phyloP scores from a whole-genome alignment of 345 rosid genomes.

The Syzygium grande region DNA sequence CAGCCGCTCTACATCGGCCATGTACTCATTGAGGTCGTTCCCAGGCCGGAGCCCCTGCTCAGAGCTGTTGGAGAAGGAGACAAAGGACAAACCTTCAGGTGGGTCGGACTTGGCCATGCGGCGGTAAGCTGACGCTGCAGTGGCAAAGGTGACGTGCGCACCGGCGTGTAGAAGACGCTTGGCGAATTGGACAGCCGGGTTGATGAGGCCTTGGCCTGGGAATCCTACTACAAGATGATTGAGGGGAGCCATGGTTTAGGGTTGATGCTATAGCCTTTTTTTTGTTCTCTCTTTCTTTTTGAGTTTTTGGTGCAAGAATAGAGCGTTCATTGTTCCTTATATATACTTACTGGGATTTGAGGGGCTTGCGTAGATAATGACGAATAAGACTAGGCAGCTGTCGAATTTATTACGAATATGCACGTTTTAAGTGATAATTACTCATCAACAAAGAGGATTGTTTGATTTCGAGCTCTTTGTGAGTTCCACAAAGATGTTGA shows the following conservation, averaged over 20 bases:
- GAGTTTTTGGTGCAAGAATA: neutral
- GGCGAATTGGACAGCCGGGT: constrained; percentile 50
- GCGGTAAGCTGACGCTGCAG: constrained; percentile 21
- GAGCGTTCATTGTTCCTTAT: neutral
- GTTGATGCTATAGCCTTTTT: neutral
- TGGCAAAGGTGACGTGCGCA: constrained; percentile 39
- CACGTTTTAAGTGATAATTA: neutral
- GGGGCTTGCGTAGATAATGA: neutral
- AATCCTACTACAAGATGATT: constrained; percentile 41
- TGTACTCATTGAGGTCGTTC: constrained; percentile 9
- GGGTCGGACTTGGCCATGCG: constrained; percentile 23
- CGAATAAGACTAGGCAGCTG: neutral
- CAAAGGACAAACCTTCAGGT: constrained; percentile 24
- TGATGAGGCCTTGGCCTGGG: constrained; percentile 65
- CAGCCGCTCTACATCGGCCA: constrained; percentile 29
- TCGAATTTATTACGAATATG: neutral
- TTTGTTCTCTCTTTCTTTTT: neutral
- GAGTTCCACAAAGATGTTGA: neutral
- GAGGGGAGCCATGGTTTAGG: constrained; percentile 6
- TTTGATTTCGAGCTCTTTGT: neutral
- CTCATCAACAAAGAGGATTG: neutral
- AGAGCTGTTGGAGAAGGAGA: constrained; percentile 49
- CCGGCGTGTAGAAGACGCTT: constrained; percentile 44
- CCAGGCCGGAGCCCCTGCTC: constrained; percentile 33
- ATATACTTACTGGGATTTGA: neutral